Base-by-base conservation (phyloP, 2,329 filamentous ascomycete species). In the Curvularia sp. region DNA sequence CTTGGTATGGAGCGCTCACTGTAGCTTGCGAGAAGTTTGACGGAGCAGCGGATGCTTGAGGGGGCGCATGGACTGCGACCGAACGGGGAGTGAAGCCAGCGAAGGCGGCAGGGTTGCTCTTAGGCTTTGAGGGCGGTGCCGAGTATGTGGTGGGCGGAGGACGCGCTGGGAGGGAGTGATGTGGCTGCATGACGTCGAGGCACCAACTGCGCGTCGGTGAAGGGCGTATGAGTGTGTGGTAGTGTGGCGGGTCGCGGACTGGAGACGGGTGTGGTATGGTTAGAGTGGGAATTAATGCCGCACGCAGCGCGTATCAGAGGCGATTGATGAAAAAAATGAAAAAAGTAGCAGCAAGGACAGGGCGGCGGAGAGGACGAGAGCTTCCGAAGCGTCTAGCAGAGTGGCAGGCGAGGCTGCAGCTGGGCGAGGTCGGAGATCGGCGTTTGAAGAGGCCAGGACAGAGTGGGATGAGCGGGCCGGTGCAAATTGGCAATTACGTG, bases 131-230 rank as follows among this genome's bases (percentile, higher is more conserved):
- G 51, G 87, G 86, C 43, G 91, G 90, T 61, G 91, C 91, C 68
- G 79, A 77, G 61, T 77, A 77, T 53, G 74, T 76, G 25, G 87
- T 82, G 51, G 87, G 85, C 41, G 91, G 91, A 61, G 91, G 92
- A 68, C 90, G 89, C 63, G 91, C 87, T 65, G 92, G 92, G 38
- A 96, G 89, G 68, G 89, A 91, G 72, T 75, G 85, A 80, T 70
- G 80, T 39, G 79, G 76, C 69, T 73, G 77, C 68, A 72, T 72
- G 41, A 68, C 70, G 41, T 47, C 57, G 57, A 56, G 38, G 49
- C 38, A 27, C 53, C 51, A 46, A 28, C n/a, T n/a, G n/a, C n/a
- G n/a, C n/a, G n/a, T n/a, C n/a, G n/a, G n/a, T n/a, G n/a, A n/a
- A n/a, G n/a, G n/a, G n/a, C n/a, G n/a, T n/a, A n/a, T n/a, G n/a